Evolutionary conservation across 140 eudicot species (phyloP).

Genomic region (Anethum foeniculum): DNA sequence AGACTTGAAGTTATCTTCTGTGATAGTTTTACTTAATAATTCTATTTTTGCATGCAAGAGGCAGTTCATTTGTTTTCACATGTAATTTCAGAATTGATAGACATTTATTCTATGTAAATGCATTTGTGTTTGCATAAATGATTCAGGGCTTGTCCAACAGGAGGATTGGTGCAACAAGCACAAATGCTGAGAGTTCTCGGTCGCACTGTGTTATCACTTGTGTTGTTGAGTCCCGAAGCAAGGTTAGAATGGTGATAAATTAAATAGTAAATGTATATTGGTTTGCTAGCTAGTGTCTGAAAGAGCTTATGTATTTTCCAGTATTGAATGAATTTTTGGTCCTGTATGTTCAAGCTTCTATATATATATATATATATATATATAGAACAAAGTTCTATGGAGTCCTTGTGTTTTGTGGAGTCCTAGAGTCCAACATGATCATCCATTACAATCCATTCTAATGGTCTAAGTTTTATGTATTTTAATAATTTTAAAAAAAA

Average conservation of each 20-base stretch:
- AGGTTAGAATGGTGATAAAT: conserved; percentile 37
- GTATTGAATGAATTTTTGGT: neutral
- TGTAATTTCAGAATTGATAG: neutral
- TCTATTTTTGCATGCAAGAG: neutral
- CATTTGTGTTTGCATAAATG: neutral
- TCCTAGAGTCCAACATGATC: too few relatives aligned
- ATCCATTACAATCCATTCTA: too few relatives aligned
- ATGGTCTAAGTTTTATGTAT: too few relatives aligned
- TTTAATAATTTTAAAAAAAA: too few relatives aligned
- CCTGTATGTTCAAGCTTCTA: neutral
- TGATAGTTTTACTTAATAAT: neutral
- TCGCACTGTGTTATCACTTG: conserved; percentile 98
- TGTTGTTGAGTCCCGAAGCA: conserved; percentile 90
- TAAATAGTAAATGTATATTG: neutral
- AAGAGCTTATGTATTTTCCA: neutral
- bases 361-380: too few relatives aligned
- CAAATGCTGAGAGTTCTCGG: conserved; percentile 88
- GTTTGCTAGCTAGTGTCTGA: neutral
- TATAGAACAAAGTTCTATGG: too few relatives aligned
- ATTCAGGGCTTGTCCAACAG: conserved; percentile 84
- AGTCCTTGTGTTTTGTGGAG: too few relatives aligned
- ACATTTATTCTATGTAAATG: neutral
- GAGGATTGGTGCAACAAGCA: conserved; percentile 72
- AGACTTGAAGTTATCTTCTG: neutral
- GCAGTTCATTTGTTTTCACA: neutral